Base-by-base conservation (phyloP, 208 protist species). In the Lotmaria passim region DNA sequence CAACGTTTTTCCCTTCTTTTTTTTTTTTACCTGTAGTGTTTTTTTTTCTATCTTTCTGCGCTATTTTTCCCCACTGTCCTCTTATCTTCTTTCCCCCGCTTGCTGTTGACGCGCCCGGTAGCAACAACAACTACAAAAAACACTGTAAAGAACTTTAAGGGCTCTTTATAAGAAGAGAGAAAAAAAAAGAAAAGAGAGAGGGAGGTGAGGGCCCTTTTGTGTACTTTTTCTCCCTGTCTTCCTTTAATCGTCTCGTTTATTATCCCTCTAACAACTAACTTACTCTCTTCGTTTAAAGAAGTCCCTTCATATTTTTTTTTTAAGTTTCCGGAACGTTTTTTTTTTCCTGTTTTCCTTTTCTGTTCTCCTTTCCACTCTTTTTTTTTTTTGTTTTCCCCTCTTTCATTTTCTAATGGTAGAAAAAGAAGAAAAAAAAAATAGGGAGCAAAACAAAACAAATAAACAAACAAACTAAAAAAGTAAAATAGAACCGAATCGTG, bases 331-430 rank as follows among this genome's bases (percentile, higher is more conserved):
- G 36, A 39, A 12, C 36, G 8, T 39, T 58, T 41, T 41, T 41
- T 26, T 43, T 3, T 10, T 47, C 28, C n/a, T 30, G n/a, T n/a
- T n/a, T 1, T 3, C 3, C 21, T 10, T 33, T 3, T 47, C 8
- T 31, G 23, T 19, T 7, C 8, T 31, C 47, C n/a, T 7, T 52
- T 3, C 8, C 47, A 19, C 11, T 60, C n/a, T 47, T 47, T 60
- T 60, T 30, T 36, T 62, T 31, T 5, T 28, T 69, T 48, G 0
- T 17, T 68, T 31, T 68, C 8, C 38, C n/a, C 21, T 34, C 21
- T 51, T 51, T 4, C 15, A 19, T 4, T 15, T 4, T 46, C 41
- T 15, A 19, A n/a, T n/a, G n/a, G n/a, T n/a, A n/a, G n/a, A n/a
- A n/a, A n/a, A n/a, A n/a, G n/a, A n/a, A n/a, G n/a, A n/a, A 41